These are phyloP conservation scores for Candolleomyces aberdarensis DNA, from an alignment of 768 basidiomycete species.

Conservation along the genomic window DNA sequence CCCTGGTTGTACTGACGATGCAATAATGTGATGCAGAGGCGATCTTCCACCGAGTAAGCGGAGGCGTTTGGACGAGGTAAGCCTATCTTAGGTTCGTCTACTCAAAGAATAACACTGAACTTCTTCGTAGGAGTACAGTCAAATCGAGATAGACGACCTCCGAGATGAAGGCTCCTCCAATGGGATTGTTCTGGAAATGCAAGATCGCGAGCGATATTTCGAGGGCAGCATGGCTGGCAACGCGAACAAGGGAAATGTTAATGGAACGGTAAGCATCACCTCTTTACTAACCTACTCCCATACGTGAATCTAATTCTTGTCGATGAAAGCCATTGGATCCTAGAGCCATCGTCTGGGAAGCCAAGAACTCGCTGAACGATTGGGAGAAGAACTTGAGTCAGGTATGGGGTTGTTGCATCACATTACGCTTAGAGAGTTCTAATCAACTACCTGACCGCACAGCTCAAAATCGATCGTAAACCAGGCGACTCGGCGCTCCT, in stretches of 20 bases:
- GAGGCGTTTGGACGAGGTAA: conserved; percentile 41
- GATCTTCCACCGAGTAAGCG: conserved; percentile 60
- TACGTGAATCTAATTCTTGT: background rate
- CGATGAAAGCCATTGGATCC: conserved; percentile 42
- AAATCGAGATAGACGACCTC: conserved; percentile 86
- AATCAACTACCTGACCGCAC: background rate
- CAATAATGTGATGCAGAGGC: conserved; percentile 35
- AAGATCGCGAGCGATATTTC: conserved; percentile 79
- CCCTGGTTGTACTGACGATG: background rate
- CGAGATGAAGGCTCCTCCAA: conserved; percentile 60
- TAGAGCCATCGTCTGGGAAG: conserved; percentile 42
- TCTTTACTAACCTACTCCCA: background rate
- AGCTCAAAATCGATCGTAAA: conserved; percentile 70
- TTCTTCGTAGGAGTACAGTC: conserved; percentile 33
- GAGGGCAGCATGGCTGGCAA: conserved; percentile 53
- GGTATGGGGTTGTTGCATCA: conserved; percentile 33
- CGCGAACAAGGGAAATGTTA: conserved; percentile 23
- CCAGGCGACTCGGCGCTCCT: conserved; percentile 64
- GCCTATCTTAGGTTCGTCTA: conserved; percentile 30
- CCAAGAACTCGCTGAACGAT: conserved; percentile 42
- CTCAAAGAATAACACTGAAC: background rate
- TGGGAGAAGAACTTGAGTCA: conserved; percentile 60
- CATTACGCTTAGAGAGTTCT: background rate
- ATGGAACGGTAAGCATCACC: conserved; percentile 14
- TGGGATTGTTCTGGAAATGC: conserved; percentile 84